A percentile compares a stretch with the other conserved stretches of the same genome.
phyloP scores from a whole-genome alignment of 192 early-diverging fungal genomes.

The Linnemannia elongata region DNA sequence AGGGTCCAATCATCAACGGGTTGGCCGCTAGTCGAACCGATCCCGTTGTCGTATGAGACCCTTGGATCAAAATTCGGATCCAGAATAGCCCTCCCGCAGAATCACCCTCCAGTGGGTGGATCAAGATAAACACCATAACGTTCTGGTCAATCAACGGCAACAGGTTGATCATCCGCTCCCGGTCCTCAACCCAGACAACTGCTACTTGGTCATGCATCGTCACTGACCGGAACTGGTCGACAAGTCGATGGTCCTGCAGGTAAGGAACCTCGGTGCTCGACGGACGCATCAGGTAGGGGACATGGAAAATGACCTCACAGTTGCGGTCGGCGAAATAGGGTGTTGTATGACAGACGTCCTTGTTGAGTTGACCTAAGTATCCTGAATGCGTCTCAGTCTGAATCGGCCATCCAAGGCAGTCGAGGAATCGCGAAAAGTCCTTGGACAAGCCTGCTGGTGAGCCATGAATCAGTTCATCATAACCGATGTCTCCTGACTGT shows the following conservation, averaged over 20 bases:
- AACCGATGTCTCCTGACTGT: conserved; percentile 62
- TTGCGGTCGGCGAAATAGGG: conserved; percentile 80
- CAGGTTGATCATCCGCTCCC: conserved; percentile 56
- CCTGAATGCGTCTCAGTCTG: conserved; percentile 71
- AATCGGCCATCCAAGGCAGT: conserved; percentile 81
- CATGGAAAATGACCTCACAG: conserved; percentile 79
- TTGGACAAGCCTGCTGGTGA: conserved; percentile 57
- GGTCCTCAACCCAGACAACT: conserved; percentile 83
- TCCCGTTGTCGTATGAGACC: conserved; percentile 39
- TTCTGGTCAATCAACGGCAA: conserved; percentile 56
- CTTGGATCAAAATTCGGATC: conserved; percentile 70
- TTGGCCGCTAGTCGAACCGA: conserved; percentile 59
- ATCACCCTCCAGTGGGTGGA: conserved; percentile 73
- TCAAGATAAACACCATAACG: conserved; percentile 72
- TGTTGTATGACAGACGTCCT: conserved; percentile 66
- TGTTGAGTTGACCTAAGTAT: conserved; percentile 70
- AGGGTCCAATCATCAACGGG: conserved; percentile 76
- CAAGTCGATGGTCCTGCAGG: conserved; percentile 56
- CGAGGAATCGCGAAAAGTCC: conserved; percentile 79
- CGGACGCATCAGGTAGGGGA: conserved; percentile 71
- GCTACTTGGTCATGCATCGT: conserved; percentile 72
- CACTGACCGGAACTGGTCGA: conserved; percentile 58
- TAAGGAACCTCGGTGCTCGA: conserved; percentile 19
- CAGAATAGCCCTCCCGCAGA: conserved; percentile 74
- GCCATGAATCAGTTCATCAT: conserved; percentile 67